These are phyloP conservation scores for Monosporascus ibericus DNA, from an alignment of 2,329 filamentous ascomycete species.

Conservation along the genomic window DNA sequence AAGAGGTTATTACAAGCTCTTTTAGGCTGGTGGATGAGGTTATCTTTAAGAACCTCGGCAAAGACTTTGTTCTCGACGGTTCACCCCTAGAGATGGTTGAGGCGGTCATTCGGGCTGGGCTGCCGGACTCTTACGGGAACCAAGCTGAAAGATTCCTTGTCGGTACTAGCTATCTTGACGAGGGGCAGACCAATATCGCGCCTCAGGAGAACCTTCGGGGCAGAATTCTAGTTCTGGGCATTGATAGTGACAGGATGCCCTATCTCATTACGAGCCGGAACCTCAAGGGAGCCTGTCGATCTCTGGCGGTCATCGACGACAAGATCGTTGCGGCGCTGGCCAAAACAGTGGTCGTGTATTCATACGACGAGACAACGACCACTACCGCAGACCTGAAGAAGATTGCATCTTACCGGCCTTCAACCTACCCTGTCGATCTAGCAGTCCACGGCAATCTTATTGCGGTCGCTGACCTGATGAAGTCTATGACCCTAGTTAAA, in stretches of 20 bases:
- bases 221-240: conserved; percentile 77
- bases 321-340: conserved; percentile 82
- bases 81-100: conserved; percentile 68
- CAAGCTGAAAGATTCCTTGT: conserved; percentile 77
- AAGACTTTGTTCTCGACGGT: conserved; percentile 56
- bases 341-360: conserved; percentile 68
- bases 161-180: conserved; percentile 72
- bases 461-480: conserved; percentile 88
- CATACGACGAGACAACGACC: conserved; percentile 50
- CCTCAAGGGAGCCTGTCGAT: conserved; percentile 75
- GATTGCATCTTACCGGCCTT: conserved; percentile 69
- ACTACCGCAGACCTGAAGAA: conserved; percentile 58
- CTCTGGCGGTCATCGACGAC: conserved; percentile 66
- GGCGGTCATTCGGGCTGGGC: conserved; percentile 69
- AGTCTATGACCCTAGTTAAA: conserved; percentile 75
- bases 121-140: conserved; percentile 52
- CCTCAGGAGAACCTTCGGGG: conserved; percentile 53
- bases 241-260: conserved; percentile 67
- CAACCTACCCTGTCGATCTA: conserved; percentile 78
- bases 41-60: conserved; percentile 69
- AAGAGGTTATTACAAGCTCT: conserved; percentile 71
- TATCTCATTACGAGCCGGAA: conserved; percentile 64
- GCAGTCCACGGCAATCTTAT: conserved; percentile 69
- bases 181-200: conserved; percentile 42
- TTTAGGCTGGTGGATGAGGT: conserved; percentile 90